Evolutionary conservation across 768 basidiomycete species (phyloP).

Genomic region (Kondoa subrosea): DNA sequence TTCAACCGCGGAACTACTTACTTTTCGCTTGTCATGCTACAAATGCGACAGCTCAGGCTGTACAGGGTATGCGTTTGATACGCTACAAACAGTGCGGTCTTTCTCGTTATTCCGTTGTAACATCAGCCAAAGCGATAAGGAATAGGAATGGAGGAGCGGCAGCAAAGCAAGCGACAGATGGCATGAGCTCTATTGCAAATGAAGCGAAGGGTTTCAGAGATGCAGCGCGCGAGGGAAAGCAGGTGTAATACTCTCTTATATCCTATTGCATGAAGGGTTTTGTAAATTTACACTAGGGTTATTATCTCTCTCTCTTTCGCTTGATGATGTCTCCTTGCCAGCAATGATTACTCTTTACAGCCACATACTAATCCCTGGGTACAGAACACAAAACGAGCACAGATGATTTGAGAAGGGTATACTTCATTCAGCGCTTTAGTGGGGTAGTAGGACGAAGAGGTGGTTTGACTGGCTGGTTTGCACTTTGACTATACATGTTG

Average conservation of each 20-base stretch:
- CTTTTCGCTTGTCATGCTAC: conserved; percentile 64
- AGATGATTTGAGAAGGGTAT: neutral
- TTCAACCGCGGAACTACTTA: conserved; percentile 87
- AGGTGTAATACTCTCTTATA: neutral
- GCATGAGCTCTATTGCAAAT: neutral
- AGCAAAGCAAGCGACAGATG: neutral
- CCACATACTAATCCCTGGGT: neutral
- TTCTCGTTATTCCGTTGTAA: no score
- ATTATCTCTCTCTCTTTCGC: no score
- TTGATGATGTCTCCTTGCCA: no score
- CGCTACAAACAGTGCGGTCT: conserved; percentile 11
- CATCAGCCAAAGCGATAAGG: neutral
- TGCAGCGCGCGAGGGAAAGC: neutral
- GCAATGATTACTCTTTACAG: no score
- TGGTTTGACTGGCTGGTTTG: neutral
- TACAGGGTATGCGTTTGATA: conserved; percentile 65
- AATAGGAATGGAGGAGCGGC: neutral
- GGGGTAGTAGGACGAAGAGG: neutral
- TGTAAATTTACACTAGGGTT: no score
- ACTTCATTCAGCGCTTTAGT: neutral
- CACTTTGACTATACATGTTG: neutral
- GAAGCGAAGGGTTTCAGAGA: neutral
- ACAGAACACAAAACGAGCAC: neutral
- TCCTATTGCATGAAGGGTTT: neutral
- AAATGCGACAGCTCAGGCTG: conserved; percentile 66